phyloP scores from a whole-genome alignment of 768 basidiomycete genomes.

The Podaxis pistillaris region DNA sequence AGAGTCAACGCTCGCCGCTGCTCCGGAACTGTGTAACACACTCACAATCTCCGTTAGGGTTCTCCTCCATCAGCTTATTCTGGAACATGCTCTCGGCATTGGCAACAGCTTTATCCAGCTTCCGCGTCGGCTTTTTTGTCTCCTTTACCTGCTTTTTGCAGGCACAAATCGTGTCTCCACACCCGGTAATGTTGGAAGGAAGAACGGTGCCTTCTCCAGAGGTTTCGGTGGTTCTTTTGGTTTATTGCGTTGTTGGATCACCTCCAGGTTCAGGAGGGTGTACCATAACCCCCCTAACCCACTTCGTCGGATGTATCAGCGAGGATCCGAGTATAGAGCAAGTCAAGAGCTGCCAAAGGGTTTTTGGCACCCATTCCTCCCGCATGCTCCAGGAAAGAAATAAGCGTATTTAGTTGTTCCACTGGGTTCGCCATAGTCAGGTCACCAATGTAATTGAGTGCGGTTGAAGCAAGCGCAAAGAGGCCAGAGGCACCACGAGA shows the following conservation, averaged over 20 bases:
- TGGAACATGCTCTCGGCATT: constrained; percentile 68
- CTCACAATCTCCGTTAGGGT: constrained; percentile 69
- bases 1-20: background rate
- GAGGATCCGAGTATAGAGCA: background rate
- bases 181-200: constrained; percentile 89
- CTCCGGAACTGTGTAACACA: background rate
- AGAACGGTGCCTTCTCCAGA: constrained; percentile 95
- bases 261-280: constrained; percentile 92
- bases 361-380: background rate
- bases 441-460: background rate
- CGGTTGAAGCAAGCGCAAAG: background rate
- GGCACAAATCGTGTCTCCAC: constrained; percentile 81
- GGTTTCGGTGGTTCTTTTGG: constrained; percentile 94
- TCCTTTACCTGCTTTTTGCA: constrained; percentile 34
- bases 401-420: background rate
- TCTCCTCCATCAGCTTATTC: constrained; percentile 57
- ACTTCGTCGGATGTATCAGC: background rate
- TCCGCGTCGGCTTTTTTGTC: constrained; percentile 43
- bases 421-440: background rate
- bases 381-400: background rate
- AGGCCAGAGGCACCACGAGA: background rate
- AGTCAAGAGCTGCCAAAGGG: background rate
- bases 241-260: constrained; percentile 94
- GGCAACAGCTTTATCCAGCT: constrained; percentile 50
- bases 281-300: constrained; percentile 59